phyloP scores from a whole-genome alignment of 2,329 filamentous ascomycete genomes.

The Trichoderma harzianum region DNA sequence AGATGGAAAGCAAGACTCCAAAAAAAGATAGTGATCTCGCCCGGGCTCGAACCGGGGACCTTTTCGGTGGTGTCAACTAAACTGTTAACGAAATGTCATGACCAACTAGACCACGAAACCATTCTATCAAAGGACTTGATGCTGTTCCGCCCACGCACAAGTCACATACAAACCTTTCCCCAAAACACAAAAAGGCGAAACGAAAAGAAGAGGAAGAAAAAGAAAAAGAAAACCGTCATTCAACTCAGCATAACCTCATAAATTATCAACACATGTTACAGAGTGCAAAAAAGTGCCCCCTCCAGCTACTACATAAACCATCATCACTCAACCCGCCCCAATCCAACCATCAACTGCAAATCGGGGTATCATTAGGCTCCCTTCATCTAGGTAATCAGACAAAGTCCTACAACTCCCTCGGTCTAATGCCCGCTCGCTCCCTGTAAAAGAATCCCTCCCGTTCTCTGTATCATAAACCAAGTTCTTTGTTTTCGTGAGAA shows the following conservation, averaged over 20 bases:
- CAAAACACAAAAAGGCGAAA: background rate
- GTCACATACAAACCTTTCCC: background rate
- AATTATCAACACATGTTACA: background rate
- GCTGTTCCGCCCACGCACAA: background rate
- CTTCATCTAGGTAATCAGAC: constrained; percentile 26
- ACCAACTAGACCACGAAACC: constrained; percentile 21
- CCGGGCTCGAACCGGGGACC: constrained; percentile 21
- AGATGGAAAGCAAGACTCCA: background rate
- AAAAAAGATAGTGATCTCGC: constrained; percentile 16
- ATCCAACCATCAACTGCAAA: constrained; percentile 18
- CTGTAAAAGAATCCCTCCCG: constrained; percentile 1
- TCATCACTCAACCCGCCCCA: background rate
- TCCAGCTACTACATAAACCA: background rate
- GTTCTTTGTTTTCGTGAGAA: constrained; percentile 8
- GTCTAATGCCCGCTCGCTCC: constrained; percentile 4
- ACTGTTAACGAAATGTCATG: constrained; percentile 20
- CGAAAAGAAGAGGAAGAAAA: background rate
- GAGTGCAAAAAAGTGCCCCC: background rate
- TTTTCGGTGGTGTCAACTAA: constrained; percentile 19
- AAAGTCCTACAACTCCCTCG: constrained; percentile 16
- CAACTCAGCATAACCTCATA: background rate
- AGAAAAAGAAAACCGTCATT: background rate
- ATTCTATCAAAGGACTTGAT: background rate
- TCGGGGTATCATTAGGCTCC: constrained; percentile 41
- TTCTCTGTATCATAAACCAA: constrained; percentile 19